Conservation (phyloP, 2,329 filamentous ascomycete genomes). For the Aureobasidium sp. region DNA sequence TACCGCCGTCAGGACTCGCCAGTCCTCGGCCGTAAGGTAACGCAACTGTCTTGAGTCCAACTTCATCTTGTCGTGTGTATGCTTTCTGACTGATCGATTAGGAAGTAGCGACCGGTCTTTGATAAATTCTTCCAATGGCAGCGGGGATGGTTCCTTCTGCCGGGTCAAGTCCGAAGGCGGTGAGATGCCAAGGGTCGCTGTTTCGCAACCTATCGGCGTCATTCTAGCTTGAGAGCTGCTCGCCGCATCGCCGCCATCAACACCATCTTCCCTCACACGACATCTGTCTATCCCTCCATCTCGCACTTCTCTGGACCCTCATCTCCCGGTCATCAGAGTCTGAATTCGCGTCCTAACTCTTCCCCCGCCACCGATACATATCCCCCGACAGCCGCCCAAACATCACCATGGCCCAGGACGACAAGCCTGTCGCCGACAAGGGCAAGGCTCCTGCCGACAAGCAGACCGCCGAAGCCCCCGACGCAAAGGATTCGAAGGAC, state of each 20-base stretch:
- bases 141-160: background rate
- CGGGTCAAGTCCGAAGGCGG: constrained; percentile 12
- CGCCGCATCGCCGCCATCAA: constrained; percentile 3
- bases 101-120: no score
- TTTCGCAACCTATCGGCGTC: background rate
- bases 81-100: background rate
- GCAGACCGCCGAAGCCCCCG: constrained; percentile 45
- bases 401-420: constrained; percentile 78
- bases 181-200: constrained; percentile 8
- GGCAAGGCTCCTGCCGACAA: constrained; percentile 65
- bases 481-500: constrained; percentile 44
- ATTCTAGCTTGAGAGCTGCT: background rate
- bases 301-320: background rate
- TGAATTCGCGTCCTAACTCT: background rate
- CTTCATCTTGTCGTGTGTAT: constrained; percentile 58
- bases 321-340: background rate
- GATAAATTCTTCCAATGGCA: background rate
- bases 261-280: constrained; percentile 15
- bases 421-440: constrained; percentile 81
- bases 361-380: background rate
- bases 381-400: background rate
- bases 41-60: constrained; percentile 90
- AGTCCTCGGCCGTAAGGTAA: constrained; percentile 87
- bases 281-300: constrained; percentile 15
- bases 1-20: constrained; percentile 89